These are phyloP conservation scores for Colletotrichum sojae DNA, from an alignment of 2,329 filamentous ascomycete species.

Conservation along the genomic window DNA sequence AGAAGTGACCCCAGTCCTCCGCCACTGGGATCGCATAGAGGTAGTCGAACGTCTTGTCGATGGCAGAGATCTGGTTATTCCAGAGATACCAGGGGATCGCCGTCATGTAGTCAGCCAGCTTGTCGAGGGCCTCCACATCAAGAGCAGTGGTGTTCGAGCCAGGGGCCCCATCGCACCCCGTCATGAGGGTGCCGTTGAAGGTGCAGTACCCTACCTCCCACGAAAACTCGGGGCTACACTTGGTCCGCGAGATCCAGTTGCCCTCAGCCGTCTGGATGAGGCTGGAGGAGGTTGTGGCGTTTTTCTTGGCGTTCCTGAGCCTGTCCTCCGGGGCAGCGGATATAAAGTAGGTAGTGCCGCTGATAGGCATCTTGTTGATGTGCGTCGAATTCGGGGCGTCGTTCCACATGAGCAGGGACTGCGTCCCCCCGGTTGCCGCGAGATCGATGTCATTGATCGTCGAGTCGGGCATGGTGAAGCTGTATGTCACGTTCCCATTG, in stretches of 20 bases:
- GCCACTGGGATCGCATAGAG: constrained; percentile 4
- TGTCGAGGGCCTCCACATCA: constrained; percentile 4
- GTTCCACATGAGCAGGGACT: constrained; percentile 18
- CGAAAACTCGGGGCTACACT: constrained; percentile 13
- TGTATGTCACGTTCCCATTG: constrained; percentile 2
- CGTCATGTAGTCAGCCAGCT: constrained; percentile 18
- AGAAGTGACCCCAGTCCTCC: constrained; percentile 24
- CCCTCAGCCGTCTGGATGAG: constrained; percentile 15
- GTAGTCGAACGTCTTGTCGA: constrained; percentile 22
- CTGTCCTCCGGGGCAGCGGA: not conserved
- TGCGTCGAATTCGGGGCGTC: not conserved
- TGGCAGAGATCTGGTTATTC: constrained; percentile 1
- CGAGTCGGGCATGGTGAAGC: constrained; percentile 18
- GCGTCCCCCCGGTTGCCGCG: not conserved
- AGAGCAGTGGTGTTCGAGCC: constrained; percentile 4
- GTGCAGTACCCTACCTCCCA: constrained; percentile 17
- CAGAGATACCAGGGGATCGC: constrained; percentile 17
- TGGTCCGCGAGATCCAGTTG: constrained; percentile 20
- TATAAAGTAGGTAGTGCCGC: constrained; percentile 28
- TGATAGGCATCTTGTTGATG: constrained; percentile 8
- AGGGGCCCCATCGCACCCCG: not conserved
- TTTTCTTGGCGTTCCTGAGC: not conserved
- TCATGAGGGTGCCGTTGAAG: constrained; percentile 28
- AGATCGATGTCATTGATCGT: constrained; percentile 12
- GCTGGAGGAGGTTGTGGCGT: not conserved